These are phyloP conservation scores for Rhizopogon vulgaris DNA, from an alignment of 768 basidiomycete species.

Conservation along the genomic window DNA sequence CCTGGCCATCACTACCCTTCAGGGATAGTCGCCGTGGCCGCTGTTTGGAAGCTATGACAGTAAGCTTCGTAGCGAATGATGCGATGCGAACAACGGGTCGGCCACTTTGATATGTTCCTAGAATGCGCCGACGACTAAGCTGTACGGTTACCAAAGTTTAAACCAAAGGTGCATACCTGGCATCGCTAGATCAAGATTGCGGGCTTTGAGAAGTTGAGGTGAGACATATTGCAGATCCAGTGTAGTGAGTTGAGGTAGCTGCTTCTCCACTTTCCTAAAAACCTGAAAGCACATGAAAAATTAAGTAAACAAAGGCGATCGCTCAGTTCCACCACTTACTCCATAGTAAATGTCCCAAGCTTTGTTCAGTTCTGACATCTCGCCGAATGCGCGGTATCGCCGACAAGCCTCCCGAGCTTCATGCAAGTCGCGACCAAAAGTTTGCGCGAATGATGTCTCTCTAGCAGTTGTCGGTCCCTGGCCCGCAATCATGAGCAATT, in stretches of 20 bases:
- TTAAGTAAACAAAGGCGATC: constrained; percentile 1
- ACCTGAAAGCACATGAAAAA: constrained; percentile 43
- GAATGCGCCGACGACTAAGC: background rate
- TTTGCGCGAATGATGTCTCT: constrained; percentile 92
- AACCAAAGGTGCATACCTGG: constrained; percentile 53
- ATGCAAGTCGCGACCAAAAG: constrained; percentile 85
- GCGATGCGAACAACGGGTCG: constrained; percentile 75
- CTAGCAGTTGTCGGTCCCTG: constrained; percentile 92
- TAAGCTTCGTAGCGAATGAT: constrained; percentile 83
- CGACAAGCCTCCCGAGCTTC: constrained; percentile 91
- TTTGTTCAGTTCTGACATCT: constrained; percentile 85
- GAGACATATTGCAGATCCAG: constrained; percentile 97
- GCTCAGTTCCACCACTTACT: constrained; percentile 36
- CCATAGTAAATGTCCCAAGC: constrained; percentile 99
- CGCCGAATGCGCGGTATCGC: constrained; percentile 80
- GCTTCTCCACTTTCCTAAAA: constrained; percentile 95
- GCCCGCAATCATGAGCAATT: constrained; percentile 2
- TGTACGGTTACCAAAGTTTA: background rate
- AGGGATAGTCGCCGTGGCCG: constrained; percentile 84
- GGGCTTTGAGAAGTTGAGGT: constrained; percentile 81
- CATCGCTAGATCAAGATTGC: constrained; percentile 91
- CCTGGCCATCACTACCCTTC: constrained; percentile 86
- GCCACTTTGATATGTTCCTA: constrained; percentile 90
- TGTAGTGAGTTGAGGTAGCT: constrained; percentile 79
- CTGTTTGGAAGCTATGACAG: constrained; percentile 95